Conservation (phyloP, 352 stramenopile genomes). For the Phytopythium oedochilum region DNA sequence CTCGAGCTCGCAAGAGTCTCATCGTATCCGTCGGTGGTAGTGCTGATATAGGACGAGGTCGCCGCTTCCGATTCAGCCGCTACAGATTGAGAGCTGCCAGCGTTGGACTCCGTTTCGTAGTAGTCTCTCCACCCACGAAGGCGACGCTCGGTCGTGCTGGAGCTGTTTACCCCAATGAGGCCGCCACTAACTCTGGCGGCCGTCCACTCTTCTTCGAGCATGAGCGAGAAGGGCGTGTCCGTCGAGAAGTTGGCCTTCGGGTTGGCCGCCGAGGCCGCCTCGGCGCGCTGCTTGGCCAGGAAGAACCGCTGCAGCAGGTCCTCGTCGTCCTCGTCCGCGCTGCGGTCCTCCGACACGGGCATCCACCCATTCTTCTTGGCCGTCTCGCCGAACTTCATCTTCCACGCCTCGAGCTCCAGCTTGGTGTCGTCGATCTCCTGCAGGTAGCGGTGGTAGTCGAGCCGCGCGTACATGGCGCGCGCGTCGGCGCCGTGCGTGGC, state of each 20-base stretch:
- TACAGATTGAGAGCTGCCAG: too few species aligned
- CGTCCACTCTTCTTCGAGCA: constrained; percentile 43
- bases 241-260: constrained; percentile 34
- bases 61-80: too few species aligned
- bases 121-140: constrained; percentile 17
- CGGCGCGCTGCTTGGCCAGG: constrained; percentile 33
- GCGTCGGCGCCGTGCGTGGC: constrained; percentile 2
- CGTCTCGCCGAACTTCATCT: constrained; percentile 15
- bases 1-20: constrained; percentile 9
- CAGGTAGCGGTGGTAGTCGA: constrained; percentile 42
- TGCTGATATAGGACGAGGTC: too few species aligned
- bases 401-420: constrained; percentile 33
- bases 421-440: constrained; percentile 26
- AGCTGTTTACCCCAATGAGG: neutral
- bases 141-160: constrained; percentile 6
- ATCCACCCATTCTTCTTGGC: constrained; percentile 32
- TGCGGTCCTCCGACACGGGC: constrained; percentile 29
- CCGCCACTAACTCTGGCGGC: neutral
- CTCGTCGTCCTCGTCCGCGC: constrained; percentile 22
- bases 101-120: constrained; percentile 10
- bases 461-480: constrained; percentile 35
- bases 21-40: constrained; percentile 11
- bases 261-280: constrained; percentile 21
- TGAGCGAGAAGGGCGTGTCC: constrained; percentile 44
- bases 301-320: constrained; percentile 40